Conservation (phyloP, 192 early-diverging fungal species). For the Oehlia diaphana region DNA sequence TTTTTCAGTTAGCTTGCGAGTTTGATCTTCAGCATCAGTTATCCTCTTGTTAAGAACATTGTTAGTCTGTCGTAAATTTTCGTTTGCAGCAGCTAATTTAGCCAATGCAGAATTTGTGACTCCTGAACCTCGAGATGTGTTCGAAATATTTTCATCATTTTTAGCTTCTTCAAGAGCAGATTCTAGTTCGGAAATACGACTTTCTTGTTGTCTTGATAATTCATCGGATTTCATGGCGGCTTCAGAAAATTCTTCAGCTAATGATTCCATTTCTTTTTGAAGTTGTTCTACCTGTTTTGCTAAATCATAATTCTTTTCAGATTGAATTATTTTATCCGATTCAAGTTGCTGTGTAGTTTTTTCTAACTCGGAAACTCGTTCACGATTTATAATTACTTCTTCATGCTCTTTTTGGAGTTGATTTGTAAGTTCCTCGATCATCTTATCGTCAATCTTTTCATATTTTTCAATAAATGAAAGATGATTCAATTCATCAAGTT, state of each 20-base stretch:
- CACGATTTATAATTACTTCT: not conserved
- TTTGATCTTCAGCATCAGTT: constrained; percentile 5
- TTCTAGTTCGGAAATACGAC: constrained; percentile 37
- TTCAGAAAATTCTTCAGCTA: constrained; percentile 42
- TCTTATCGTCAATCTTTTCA: constrained; percentile 11
- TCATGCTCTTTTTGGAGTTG: constrained; percentile 10
- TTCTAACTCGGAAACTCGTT: constrained; percentile 3
- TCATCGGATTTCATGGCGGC: constrained; percentile 39
- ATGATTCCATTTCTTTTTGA: constrained; percentile 39
- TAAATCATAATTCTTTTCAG: constrained; percentile 13
- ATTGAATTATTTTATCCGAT: constrained; percentile 4
- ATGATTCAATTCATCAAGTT: constrained; percentile 2
- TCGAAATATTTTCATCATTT: not conserved
- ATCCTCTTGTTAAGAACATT: constrained; percentile 15
- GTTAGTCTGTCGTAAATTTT: constrained; percentile 24
- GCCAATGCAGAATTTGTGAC: constrained; percentile 11
- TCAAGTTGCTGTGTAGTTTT: constrained; percentile 20
- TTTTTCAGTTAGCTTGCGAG: constrained; percentile 10
- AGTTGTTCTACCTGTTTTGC: constrained; percentile 31
- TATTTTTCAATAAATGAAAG: constrained; percentile 6
- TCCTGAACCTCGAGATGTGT: not conserved
- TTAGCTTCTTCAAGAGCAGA: constrained; percentile 29
- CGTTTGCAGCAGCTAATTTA: constrained; percentile 18
- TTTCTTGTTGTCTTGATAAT: constrained; percentile 34
- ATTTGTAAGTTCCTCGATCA: constrained; percentile 12